phyloP scores from a whole-genome alignment of 441 rosid genomes.

The Euphorbia schlechtendalii region DNA sequence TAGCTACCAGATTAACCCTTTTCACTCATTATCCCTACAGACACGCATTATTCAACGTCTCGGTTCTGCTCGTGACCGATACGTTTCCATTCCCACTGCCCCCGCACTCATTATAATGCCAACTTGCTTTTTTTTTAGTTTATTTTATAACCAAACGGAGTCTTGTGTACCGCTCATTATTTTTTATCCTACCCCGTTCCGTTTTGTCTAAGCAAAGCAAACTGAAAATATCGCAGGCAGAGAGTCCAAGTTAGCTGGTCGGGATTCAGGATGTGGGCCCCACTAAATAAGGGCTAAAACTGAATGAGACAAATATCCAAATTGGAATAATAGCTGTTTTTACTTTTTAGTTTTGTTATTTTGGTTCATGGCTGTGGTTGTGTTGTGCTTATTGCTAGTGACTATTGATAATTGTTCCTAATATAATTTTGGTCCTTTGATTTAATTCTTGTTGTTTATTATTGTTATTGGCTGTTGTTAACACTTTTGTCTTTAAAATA shows the following conservation, averaged over 20 bases:
- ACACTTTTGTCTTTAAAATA: too few relatives aligned
- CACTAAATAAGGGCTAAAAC: neutral
- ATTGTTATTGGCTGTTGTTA: too few relatives aligned
- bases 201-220: neutral
- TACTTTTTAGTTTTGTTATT: too few relatives aligned
- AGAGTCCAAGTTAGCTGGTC: constrained; percentile 2
- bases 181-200: constrained; percentile 16
- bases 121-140: neutral
- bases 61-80: constrained; percentile 35
- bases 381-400: too few relatives aligned
- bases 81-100: constrained; percentile 27
- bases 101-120: constrained; percentile 23
- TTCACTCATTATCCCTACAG: constrained; percentile 10
- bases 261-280: constrained; percentile 12
- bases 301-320: too few relatives aligned
- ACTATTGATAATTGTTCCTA: too few relatives aligned
- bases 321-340: too few relatives aligned
- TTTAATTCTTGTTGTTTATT: too few relatives aligned
- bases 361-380: too few relatives aligned
- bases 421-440: too few relatives aligned
- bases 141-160: constrained; percentile 3
- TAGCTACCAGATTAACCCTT: constrained; percentile 12
- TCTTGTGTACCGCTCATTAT: constrained; percentile 26
- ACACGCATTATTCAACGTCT: constrained; percentile 12
- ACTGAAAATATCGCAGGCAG: neutral